phyloP scores from a whole-genome alignment of 352 stramenopile species.

The Pseudoperonospora humuli region DNA sequence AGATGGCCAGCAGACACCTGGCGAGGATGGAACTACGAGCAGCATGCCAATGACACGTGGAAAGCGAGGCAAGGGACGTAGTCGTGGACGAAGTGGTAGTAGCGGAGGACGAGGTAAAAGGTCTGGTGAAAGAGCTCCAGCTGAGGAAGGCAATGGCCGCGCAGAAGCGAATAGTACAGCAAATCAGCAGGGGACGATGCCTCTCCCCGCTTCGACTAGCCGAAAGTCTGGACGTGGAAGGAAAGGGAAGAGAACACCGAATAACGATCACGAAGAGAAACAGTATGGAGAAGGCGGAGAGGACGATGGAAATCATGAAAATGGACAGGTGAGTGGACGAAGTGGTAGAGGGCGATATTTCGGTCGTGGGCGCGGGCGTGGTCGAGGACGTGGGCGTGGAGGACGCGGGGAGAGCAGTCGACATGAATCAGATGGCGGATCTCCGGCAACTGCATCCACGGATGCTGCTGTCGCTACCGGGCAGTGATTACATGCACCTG shows the following conservation, averaged over 20 bases:
- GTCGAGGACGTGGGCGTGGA: constrained; percentile 22
- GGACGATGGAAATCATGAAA: constrained; percentile 9
- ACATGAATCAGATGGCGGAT: constrained; percentile 6
- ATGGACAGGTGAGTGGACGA: constrained; percentile 13
- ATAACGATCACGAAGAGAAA: constrained; percentile 17
- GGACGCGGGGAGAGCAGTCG: constrained; percentile 9
- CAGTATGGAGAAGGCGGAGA: constrained; percentile 3
- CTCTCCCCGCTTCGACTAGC: constrained; percentile 3
- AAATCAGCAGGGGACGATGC: constrained; percentile 6
- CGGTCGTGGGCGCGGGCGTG: constrained; percentile 26
- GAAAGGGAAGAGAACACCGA: constrained; percentile 15
- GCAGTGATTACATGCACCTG: constrained; percentile 2
- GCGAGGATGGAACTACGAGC: constrained; percentile 3
- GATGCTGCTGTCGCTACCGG: constrained; percentile 6
- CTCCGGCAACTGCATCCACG: constrained; percentile 2
- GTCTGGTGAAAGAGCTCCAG: constrained; percentile 7
- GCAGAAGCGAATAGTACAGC: constrained; percentile 10
- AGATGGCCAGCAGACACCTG: constrained; percentile 10
- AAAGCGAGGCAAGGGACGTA: constrained; percentile 33
- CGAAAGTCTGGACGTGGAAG: constrained; percentile 16
- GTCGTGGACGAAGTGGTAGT: constrained; percentile 23
- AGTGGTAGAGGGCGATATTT: constrained; percentile 16
- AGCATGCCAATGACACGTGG: constrained; percentile 16
- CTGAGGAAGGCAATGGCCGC: constrained; percentile 11
- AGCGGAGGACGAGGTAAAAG: constrained; percentile 23